Percentiles rank a stretch among this genome's conserved stretches.
phyloP scores from a whole-genome alignment of 805 yeast species.

The Phaffomyces opuntiae region DNA sequence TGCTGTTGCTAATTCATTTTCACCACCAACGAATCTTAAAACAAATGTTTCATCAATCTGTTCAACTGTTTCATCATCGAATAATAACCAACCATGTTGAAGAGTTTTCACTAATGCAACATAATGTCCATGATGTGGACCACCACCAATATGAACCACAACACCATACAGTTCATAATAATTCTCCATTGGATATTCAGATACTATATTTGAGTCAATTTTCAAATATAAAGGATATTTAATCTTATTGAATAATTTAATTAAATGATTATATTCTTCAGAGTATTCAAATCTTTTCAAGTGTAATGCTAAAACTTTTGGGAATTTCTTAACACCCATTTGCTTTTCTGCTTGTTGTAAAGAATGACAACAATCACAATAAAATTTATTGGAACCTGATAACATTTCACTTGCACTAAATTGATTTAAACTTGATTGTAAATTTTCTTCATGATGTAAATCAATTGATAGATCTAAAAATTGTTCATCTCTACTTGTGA shows the following conservation, averaged over 20 bases:
- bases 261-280: constrained; percentile 72
- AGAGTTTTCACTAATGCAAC: constrained; percentile 78
- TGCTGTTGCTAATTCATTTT: constrained; percentile 84
- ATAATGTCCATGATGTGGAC: constrained; percentile 97
- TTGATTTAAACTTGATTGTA: constrained; percentile 71
- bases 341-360: constrained; percentile 92
- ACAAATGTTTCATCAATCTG: constrained; percentile 79
- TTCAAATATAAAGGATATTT: constrained; percentile 70
- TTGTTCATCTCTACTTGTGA: constrained; percentile 74
- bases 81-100: constrained; percentile 79
- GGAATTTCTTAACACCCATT: constrained; percentile 70
- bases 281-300: constrained; percentile 88
- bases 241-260: constrained; percentile 80
- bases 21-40: constrained; percentile 79
- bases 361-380: constrained; percentile 85
- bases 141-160: constrained; percentile 94
- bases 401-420: constrained; percentile 83
- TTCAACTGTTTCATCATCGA: constrained; percentile 94
- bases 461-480: constrained; percentile 86
- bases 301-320: constrained; percentile 75
- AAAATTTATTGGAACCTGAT: constrained; percentile 82
- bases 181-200: constrained; percentile 45
- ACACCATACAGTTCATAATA: constrained; percentile 78
- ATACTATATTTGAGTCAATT: constrained; percentile 39
- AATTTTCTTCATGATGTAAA: constrained; percentile 64